A percentile compares a stretch with the other conserved stretches of the same genome.
Conservation (phyloP, 352 stramenopile genomes). For the Phytophthora uliginosa region DNA sequence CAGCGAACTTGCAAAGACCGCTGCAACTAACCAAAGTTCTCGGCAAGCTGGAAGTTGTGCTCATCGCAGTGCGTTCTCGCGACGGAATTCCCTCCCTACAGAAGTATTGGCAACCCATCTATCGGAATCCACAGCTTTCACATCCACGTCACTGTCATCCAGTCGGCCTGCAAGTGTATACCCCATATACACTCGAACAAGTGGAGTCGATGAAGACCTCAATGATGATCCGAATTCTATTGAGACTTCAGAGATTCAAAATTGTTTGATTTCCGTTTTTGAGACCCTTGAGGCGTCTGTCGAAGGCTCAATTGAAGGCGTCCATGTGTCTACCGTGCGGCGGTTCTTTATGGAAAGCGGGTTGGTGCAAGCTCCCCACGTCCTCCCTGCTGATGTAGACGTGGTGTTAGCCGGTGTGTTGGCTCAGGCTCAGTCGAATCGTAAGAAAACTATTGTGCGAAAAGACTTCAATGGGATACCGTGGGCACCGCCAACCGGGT, state of each 20-base stretch:
- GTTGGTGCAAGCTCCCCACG: slow-evolving; percentile 55
- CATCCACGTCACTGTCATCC: background rate
- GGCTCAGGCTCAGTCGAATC: slow-evolving; percentile 60
- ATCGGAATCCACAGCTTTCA: background rate
- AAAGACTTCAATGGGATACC: slow-evolving; percentile 55
- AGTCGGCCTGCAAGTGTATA: slow-evolving; percentile 15
- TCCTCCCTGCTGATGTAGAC: slow-evolving; percentile 72
- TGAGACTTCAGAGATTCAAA: slow-evolving; percentile 39
- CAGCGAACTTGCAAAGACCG: slow-evolving; percentile 36
- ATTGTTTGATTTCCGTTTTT: slow-evolving; percentile 49
- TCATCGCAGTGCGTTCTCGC: background rate
- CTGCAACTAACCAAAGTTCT: slow-evolving; percentile 1
- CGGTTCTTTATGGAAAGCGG: slow-evolving; percentile 75
- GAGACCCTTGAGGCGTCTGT: slow-evolving; percentile 57
- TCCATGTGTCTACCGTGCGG: slow-evolving; percentile 75
- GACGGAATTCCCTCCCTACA: slow-evolving; percentile 29
- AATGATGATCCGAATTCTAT: slow-evolving; percentile 32
- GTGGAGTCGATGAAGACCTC: slow-evolving; percentile 15
- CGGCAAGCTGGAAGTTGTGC: background rate
- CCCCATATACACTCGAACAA: slow-evolving; percentile 5
- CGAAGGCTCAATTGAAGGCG: slow-evolving; percentile 45
- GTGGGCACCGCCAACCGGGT: slow-evolving; percentile 29
- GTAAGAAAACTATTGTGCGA: slow-evolving; percentile 53
- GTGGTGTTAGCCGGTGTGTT: slow-evolving; percentile 75
- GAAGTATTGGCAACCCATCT: slow-evolving; percentile 6